These are phyloP conservation scores for Nymphaea colorata DNA, from an alignment of 164 flowering plant genomes.

Conservation along the genomic window DNA sequence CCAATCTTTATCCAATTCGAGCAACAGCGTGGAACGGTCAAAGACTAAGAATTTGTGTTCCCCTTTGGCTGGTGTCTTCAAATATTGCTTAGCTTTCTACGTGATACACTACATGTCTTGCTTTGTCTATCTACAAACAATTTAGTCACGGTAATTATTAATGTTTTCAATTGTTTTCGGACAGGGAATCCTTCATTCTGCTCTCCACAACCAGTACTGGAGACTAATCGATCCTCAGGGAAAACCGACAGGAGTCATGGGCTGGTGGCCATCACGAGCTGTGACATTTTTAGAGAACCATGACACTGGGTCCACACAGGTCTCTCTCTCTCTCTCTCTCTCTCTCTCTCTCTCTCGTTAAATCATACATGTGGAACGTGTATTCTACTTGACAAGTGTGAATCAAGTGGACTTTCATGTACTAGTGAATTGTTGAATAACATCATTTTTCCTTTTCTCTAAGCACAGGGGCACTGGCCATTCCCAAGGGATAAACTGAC, in stretches of 20 bases:
- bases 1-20: no score
- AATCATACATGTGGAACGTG: background rate
- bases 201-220: slow-evolving; percentile 51
- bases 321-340: slow-evolving; percentile 7
- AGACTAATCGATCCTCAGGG: slow-evolving; percentile 52
- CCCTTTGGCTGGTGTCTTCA: no score
- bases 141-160: no score
- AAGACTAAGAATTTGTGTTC: no score
- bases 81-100: no score
- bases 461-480: slow-evolving; percentile 53
- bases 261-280: slow-evolving; percentile 67
- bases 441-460: background rate
- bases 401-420: background rate
- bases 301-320: slow-evolving; percentile 69
- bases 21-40: no score
- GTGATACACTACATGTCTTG: no score
- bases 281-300: slow-evolving; percentile 63
- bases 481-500: slow-evolving; percentile 50
- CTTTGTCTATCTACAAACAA: no score
- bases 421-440: no score
- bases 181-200: slow-evolving; percentile 57
- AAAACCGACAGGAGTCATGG: slow-evolving; percentile 59
- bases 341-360: slow-evolving; percentile 4
- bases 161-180: slow-evolving; percentile 1
- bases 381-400: no score